A percentile compares a stretch with the other conserved stretches of the same genome.
phyloP scores from a whole-genome alignment of 495 filamentous ascomycete genomes.

The Neurospora sp. region DNA sequence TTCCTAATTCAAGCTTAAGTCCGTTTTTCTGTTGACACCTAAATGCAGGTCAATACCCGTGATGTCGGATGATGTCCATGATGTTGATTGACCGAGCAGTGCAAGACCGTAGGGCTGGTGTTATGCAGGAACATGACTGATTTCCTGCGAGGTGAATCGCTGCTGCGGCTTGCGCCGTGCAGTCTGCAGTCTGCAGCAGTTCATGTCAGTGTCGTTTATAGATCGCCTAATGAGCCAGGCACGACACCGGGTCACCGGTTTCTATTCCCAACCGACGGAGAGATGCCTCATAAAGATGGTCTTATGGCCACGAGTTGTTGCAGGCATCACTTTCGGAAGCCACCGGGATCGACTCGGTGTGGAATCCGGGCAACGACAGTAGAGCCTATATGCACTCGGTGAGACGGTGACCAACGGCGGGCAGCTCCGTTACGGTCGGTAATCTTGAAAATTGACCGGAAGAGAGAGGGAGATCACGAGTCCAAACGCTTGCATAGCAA shows the following conservation, averaged over 20 bases:
- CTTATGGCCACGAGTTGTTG: not conserved
- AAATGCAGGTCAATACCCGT: not conserved
- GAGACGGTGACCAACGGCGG: not conserved
- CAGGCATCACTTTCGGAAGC: constrained; percentile 5
- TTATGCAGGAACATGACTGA: not conserved
- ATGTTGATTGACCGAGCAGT: not conserved
- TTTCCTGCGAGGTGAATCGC: not conserved
- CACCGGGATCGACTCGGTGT: not conserved
- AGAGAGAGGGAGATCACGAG: not conserved
- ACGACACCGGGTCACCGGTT: not conserved
- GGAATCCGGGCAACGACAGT: not conserved
- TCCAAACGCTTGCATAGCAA: not conserved
- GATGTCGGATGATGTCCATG: not conserved
- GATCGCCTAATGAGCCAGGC: not conserved
- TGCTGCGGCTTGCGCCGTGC: not conserved
- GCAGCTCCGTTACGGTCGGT: not conserved
- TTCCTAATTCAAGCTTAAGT: not conserved
- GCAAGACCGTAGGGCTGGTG: not conserved
- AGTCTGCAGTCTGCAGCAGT: not conserved
- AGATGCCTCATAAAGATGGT: not conserved
- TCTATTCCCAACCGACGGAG: not conserved
- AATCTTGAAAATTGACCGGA: not conserved
- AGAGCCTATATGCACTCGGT: not conserved
- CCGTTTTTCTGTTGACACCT: not conserved
- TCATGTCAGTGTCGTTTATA: not conserved